Evolutionary conservation across 2,329 filamentous ascomycete genomes (phyloP), one percentile per base, ranked within the genome.

Genomic region (Trichoderma sp.): DNA sequence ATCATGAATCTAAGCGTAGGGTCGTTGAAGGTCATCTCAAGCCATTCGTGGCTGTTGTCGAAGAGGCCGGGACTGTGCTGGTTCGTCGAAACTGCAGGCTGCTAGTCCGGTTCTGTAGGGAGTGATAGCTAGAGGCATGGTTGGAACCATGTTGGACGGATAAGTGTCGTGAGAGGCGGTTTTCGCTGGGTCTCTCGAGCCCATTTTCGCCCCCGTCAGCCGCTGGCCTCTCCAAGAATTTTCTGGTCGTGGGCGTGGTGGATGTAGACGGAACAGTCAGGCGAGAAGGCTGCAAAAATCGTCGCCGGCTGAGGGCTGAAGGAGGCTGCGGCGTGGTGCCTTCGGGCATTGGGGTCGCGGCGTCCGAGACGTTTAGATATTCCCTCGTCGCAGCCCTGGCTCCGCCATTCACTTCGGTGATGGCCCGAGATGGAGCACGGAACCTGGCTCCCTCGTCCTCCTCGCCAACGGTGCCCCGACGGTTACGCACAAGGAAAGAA

Each of bases 341-440:
- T 39, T 69, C 79, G 10, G 70, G 71, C 30, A 78, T 74, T 14
- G 77, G 72, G 19, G 76, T 68, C 15, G 75, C 72, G 44, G 76
- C 71, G 41, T 81, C 73, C 12, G 69, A 60, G 21, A 50, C 44
- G 30, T 56, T 28, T 1, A 68, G 50, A 30, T 71, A 71, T 48
- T 78, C 74, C 28, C 72, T 71, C 15, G 71, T 65, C n/a, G 68
- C 65, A 44, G 66, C 64, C 48, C 74, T 69, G 77, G 80, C 67
- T 68, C 75, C 71, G 68, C 75, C 71, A 30, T 78, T 81, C 60
- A 82, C 79, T 66, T 89, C 87, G 0, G 85, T 88, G 43, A 79
- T 76, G 4, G 85, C 85, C 26, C 87, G 80, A 4, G 86, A 88
- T 1, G 85, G 85, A 2, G 82, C 79, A n/a, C 83, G 81, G 68